Conservation (phyloP, 108 stramenopile species). For the Cyclotella choctawhatcheeana region DNA sequence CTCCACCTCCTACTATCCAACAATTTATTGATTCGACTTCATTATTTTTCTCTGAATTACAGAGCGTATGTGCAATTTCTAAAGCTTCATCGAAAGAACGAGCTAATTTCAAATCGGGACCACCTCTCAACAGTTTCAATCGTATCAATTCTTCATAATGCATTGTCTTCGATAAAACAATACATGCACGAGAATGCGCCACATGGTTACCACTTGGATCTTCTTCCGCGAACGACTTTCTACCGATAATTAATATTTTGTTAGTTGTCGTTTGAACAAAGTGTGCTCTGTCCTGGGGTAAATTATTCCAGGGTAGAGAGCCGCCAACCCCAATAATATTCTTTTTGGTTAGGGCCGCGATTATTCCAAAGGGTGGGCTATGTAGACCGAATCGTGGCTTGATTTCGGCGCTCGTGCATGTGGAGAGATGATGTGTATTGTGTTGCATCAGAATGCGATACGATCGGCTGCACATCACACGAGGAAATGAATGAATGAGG, state of each 20-base stretch:
- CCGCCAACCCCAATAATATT: constrained; percentile 80
- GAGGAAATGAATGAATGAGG: no score
- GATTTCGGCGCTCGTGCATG: no score
- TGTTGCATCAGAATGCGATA: no score
- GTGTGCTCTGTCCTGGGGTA: constrained; percentile 63
- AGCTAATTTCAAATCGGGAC: constrained; percentile 46
- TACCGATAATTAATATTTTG: constrained; percentile 71
- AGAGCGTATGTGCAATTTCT: constrained; percentile 49
- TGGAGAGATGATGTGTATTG: no score
- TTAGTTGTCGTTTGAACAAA: constrained; percentile 65
- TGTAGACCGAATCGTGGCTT: no score
- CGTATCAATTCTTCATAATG: neutral
- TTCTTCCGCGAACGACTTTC: constrained; percentile 64
- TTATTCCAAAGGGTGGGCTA: constrained; percentile 71
- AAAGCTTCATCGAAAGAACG: constrained; percentile 74
- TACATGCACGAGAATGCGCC: constrained; percentile 61
- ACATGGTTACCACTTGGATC: constrained; percentile 54
- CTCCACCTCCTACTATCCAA: constrained; percentile 86
- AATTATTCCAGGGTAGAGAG: constrained; percentile 65
- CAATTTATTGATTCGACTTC: constrained; percentile 41
- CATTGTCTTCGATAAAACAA: constrained; percentile 68
- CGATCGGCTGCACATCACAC: no score
- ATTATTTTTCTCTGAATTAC: constrained; percentile 6
- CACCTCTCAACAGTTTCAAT: neutral
- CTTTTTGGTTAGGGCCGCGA: constrained; percentile 69